Percentiles rank a stretch among this genome's conserved stretches.
Conservation (phyloP, 768 basidiomycete species). For the Psilocybe subaeruginosa region DNA sequence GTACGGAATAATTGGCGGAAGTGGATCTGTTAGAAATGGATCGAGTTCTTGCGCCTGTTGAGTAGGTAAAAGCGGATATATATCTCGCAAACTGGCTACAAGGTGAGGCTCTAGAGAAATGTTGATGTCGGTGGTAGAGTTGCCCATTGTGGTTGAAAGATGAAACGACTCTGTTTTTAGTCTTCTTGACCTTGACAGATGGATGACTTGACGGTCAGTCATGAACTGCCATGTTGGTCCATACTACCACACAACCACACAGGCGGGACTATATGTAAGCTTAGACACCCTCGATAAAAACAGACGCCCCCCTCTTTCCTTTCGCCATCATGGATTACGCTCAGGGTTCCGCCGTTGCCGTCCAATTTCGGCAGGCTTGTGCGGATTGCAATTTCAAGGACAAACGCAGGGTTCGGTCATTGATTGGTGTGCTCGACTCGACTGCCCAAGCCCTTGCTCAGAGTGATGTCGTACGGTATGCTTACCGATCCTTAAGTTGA, state of each 20-base stretch:
- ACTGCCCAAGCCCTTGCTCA: constrained; percentile 55
- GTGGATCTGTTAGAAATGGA: constrained; percentile 37
- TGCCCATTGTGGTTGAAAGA: constrained; percentile 21
- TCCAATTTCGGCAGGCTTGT: constrained; percentile 45
- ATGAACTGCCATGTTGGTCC: constrained; percentile 16
- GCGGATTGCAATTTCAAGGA: constrained; percentile 42
- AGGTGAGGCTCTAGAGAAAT: constrained; percentile 75
- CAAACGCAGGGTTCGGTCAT: constrained; percentile 30
- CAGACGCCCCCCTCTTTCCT: constrained; percentile 8
- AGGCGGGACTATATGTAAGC: constrained; percentile 22
- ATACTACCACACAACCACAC: constrained; percentile 2
- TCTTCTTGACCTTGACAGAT: constrained; percentile 16
- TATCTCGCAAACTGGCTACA: constrained; percentile 44
- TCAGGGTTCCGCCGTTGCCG: constrained; percentile 23
- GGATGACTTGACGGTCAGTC: constrained; percentile 1
- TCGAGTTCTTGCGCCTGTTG: constrained; percentile 45
- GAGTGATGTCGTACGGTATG: constrained; percentile 42
- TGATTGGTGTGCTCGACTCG: constrained; percentile 48
- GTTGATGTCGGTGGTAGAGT: constrained; percentile 43
- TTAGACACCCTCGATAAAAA: constrained; percentile 9
- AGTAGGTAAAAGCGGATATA: constrained; percentile 48
- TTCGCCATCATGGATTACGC: constrained; percentile 23
- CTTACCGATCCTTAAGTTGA: background rate
- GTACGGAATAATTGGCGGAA: constrained; percentile 62
- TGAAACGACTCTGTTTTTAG: constrained; percentile 12